Conservation (phyloP, 176 grass and related monocot species). For the Olyra latifolia region DNA sequence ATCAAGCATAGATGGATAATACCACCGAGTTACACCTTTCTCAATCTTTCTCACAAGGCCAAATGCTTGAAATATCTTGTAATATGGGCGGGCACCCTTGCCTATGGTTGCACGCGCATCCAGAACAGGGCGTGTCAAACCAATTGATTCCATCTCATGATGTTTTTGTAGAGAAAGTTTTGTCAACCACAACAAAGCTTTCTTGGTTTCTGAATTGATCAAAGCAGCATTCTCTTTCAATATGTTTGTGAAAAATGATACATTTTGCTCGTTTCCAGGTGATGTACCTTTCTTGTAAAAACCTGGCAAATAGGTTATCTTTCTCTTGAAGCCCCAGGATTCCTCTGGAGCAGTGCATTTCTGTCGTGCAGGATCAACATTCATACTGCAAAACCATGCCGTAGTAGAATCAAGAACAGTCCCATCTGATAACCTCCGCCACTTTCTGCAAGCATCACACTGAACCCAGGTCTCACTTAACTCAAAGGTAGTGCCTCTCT, state of each 20-base stretch:
- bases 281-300: constrained; percentile 75
- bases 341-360: constrained; percentile 69
- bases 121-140: constrained; percentile 77
- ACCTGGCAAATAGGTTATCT: constrained; percentile 80
- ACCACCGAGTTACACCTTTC: constrained; percentile 55
- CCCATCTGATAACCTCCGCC: constrained; percentile 61
- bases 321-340: constrained; percentile 57
- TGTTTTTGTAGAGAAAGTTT: constrained; percentile 71
- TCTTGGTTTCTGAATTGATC: constrained; percentile 76
- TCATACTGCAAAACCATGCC: constrained; percentile 98
- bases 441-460: constrained; percentile 95
- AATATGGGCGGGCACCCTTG: constrained; percentile 58
- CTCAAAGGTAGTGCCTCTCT: constrained; percentile 41
- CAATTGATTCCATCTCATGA: constrained; percentile 74
- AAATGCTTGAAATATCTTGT: constrained; percentile 91
- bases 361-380: constrained; percentile 57
- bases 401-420: constrained; percentile 55
- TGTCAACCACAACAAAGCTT: constrained; percentile 85
- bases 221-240: constrained; percentile 67
- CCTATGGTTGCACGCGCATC: constrained; percentile 47
- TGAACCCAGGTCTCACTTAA: constrained; percentile 82
- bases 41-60: constrained; percentile 81
- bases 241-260: constrained; percentile 71
- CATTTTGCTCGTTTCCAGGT: constrained; percentile 72
- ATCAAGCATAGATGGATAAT: constrained; percentile 79